Percentiles rank a stretch among this genome's conserved stretches.
Conservation (phyloP, 768 basidiomycete genomes). For the Suillus ampliporus region DNA sequence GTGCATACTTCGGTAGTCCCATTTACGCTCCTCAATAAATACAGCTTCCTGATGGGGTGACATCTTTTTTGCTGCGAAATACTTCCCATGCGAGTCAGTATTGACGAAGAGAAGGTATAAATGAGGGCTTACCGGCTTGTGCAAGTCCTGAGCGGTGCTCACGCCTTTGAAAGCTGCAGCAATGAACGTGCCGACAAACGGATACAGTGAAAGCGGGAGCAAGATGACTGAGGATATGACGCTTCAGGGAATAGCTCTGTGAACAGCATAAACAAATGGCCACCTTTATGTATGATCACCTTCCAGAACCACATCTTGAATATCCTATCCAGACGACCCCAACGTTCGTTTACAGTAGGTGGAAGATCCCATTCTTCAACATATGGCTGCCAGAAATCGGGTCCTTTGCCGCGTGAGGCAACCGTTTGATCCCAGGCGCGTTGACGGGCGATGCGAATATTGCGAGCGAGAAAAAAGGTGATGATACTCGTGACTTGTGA, state of each 20-base stretch:
- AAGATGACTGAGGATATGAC: slow-evolving; percentile 51
- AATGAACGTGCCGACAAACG: slow-evolving; percentile 66
- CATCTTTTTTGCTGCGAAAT: slow-evolving; percentile 89
- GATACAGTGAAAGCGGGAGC: slow-evolving; percentile 68
- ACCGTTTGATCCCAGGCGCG: slow-evolving; percentile 86
- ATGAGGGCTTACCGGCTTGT: slow-evolving; percentile 58
- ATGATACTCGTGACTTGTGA: slow-evolving; percentile 78
- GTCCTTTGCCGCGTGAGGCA: slow-evolving; percentile 78
- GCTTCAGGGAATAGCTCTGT: not conserved
- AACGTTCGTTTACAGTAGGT: slow-evolving; percentile 42
- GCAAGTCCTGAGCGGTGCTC: slow-evolving; percentile 69
- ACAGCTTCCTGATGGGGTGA: slow-evolving; percentile 64
- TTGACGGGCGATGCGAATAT: slow-evolving; percentile 79
- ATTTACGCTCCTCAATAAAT: slow-evolving; percentile 89
- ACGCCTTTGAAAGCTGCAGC: slow-evolving; percentile 71
- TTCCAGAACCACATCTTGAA: slow-evolving; percentile 23
- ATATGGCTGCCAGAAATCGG: slow-evolving; percentile 84
- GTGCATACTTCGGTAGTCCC: slow-evolving; percentile 78
- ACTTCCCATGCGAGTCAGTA: slow-evolving; percentile 45
- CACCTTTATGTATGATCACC: slow-evolving; percentile 30
- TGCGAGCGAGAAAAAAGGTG: slow-evolving; percentile 81
- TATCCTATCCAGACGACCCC: slow-evolving; percentile 20
- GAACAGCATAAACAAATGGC: not conserved
- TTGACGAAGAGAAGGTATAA: not conserved
- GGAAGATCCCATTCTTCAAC: slow-evolving; percentile 82